phyloP scores from a whole-genome alignment of 148 eudicot genomes.

The Persicaria tinctoria region DNA sequence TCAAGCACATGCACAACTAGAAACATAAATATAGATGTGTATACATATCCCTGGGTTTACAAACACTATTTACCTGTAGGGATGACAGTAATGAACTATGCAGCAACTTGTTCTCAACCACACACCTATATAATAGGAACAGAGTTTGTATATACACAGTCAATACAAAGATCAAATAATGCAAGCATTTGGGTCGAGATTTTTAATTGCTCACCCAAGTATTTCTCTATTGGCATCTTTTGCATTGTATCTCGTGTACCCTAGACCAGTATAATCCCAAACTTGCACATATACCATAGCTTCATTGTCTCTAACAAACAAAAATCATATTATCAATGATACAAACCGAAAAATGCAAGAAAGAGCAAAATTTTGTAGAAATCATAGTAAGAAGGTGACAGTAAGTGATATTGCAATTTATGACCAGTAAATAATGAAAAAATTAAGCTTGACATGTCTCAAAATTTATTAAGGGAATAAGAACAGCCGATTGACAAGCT shows the following conservation, averaged over 20 bases:
- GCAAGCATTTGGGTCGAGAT: background rate
- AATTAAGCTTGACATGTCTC: background rate
- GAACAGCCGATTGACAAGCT: background rate
- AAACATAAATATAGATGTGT: background rate
- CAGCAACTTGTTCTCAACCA: constrained; percentile 95
- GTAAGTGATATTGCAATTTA: background rate
- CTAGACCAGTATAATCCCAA: constrained; percentile 97
- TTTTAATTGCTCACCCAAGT: constrained; percentile 58
- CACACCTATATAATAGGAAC: constrained; percentile 49
- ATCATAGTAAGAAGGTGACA: background rate
- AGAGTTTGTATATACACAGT: background rate
- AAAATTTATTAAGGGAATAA: background rate
- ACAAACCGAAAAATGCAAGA: background rate
- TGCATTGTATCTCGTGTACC: constrained; percentile 90
- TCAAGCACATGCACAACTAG: background rate
- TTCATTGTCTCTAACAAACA: background rate
- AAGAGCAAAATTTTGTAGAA: background rate
- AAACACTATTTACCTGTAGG: constrained; percentile 43
- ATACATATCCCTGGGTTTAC: background rate
- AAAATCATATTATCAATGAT: background rate
- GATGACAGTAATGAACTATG: constrained; percentile 62
- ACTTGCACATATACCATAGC: constrained; percentile 37
- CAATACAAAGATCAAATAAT: background rate
- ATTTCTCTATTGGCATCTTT: constrained; percentile 77
- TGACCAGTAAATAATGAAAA: background rate